Percentiles rank a stretch among this genome's conserved stretches.
These are phyloP conservation scores for Tricholoma furcatifolium DNA, from an alignment of 768 basidiomycete species.

Conservation along the genomic window DNA sequence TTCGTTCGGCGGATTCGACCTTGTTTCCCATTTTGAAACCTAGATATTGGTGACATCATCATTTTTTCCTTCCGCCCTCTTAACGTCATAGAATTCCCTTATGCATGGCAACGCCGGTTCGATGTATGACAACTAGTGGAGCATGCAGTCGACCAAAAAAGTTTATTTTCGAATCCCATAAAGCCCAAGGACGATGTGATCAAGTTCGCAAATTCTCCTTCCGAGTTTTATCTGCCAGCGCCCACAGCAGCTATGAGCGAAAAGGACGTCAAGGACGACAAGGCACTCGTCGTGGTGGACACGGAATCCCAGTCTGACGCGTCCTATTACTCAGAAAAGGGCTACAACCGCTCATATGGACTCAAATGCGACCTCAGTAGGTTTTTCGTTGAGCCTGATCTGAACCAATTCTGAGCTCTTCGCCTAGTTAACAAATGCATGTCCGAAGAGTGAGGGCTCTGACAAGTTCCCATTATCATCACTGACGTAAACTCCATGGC, in stretches of 20 bases:
- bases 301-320: constrained; percentile 4
- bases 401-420: neutral
- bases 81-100: too few species aligned
- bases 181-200: too few species aligned
- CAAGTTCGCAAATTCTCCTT: too few species aligned
- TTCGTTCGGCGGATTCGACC: too few species aligned
- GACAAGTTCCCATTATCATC: neutral
- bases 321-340: constrained; percentile 2
- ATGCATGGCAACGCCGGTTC: too few species aligned
- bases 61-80: too few species aligned
- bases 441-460: constrained; percentile 39
- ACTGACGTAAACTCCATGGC: neutral
- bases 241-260: neutral
- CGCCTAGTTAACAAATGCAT: constrained; percentile 41
- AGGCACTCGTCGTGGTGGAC: neutral
- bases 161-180: too few species aligned
- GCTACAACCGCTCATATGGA: constrained; percentile 17
- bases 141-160: too few species aligned
- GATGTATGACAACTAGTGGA: too few species aligned
- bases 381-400: neutral
- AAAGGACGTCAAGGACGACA: constrained; percentile 1
- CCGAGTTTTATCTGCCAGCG: too few species aligned
- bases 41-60: too few species aligned
- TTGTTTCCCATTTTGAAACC: too few species aligned
- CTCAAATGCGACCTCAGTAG: constrained; percentile 22